Percentiles rank a stretch among this genome's conserved stretches.
phyloP scores from a whole-genome alignment of 2,329 filamentous ascomycete species.

The Karstenula rhodostoma region DNA sequence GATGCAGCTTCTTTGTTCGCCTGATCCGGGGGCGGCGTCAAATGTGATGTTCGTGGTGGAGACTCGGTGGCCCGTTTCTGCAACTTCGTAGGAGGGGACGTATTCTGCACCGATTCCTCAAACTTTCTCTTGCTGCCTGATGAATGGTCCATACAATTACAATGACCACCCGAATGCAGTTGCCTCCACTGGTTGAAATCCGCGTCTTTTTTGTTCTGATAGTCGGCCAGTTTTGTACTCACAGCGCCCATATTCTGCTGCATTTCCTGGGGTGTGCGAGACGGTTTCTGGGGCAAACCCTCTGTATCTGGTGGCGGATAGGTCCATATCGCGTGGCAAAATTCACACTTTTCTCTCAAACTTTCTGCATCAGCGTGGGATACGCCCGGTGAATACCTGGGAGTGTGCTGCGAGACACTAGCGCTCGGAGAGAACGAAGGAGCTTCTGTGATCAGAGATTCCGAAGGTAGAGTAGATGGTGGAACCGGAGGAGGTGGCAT shows the following conservation, averaged over 20 bases:
- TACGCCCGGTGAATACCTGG: not conserved
- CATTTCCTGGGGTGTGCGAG: not conserved
- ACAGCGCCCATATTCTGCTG: not conserved
- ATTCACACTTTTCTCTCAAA: not conserved
- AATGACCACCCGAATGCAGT: not conserved
- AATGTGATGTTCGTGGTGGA: not conserved
- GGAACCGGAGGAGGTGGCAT: constrained; percentile 9
- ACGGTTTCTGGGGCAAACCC: not conserved
- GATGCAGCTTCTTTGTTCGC: not conserved
- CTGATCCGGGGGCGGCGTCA: constrained; percentile 8
- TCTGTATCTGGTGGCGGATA: not conserved
- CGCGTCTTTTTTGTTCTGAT: not conserved
- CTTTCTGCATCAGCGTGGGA: not conserved
- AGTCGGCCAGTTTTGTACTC: no score
- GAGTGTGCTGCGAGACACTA: not conserved
- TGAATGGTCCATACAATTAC: not conserved
- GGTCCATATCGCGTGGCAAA: constrained; percentile 6
- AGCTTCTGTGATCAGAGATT: not conserved
- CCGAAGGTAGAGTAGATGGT: not conserved
- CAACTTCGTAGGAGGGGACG: not conserved
- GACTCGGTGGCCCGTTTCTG: constrained; percentile 1
- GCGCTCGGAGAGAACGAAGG: not conserved
- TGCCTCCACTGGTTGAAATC: constrained; percentile 2
- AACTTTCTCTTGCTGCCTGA: constrained; percentile 8
- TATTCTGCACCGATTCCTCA: not conserved